Conservation (phyloP, 441 rosid genomes). For the Eutrema salsugineum region DNA sequence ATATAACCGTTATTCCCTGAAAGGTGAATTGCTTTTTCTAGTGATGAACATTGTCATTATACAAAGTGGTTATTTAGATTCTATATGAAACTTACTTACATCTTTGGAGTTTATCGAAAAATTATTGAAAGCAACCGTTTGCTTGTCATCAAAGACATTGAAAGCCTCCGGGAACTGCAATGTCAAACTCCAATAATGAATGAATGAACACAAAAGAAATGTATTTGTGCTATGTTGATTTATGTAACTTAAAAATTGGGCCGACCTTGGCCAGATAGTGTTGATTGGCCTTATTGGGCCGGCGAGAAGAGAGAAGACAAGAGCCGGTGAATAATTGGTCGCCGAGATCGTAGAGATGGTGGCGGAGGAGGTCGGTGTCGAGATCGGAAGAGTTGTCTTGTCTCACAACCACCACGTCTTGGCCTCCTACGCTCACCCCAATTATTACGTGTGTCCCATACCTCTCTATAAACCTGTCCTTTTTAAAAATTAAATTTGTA, state of each 20-base stretch:
- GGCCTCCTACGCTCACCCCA: slow-evolving; percentile 80
- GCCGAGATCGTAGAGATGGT: slow-evolving; percentile 69
- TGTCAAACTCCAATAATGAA: not conserved
- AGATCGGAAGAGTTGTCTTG: slow-evolving; percentile 61
- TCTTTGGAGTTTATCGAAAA: slow-evolving; percentile 52
- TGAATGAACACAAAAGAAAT: not conserved
- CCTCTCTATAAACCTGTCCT: slow-evolving; percentile 74
- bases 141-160: slow-evolving; percentile 63
- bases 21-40: not conserved
- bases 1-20: slow-evolving; percentile 80
- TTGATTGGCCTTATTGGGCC: slow-evolving; percentile 23
- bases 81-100: slow-evolving; percentile 41
- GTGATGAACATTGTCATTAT: not conserved
- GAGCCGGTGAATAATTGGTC: slow-evolving; percentile 75
- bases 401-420: slow-evolving; percentile 68
- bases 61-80: not conserved
- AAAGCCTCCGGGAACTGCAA: slow-evolving; percentile 74
- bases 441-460: slow-evolving; percentile 87
- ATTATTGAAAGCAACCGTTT: slow-evolving; percentile 38
- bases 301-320: slow-evolving; percentile 47
- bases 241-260: not conserved
- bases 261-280: slow-evolving; percentile 45
- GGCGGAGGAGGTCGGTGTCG: slow-evolving; percentile 54
- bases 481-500: not conserved
- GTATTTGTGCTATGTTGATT: not conserved